Evolutionary conservation across 2,329 filamentous ascomycete genomes (phyloP).

Genomic region (Alternaria brassicicola): DNA sequence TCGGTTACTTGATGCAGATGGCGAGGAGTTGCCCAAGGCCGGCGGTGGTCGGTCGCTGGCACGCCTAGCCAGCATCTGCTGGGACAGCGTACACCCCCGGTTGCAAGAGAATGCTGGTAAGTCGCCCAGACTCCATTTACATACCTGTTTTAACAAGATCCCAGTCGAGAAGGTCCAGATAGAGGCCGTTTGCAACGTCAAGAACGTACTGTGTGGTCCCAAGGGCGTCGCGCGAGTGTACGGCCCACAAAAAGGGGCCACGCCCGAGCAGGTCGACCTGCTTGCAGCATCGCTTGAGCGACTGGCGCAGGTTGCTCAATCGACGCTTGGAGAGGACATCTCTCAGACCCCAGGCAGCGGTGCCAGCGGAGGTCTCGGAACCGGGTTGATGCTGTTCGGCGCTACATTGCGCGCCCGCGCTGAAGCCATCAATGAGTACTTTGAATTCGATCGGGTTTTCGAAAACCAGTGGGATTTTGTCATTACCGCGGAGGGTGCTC

Average conservation of each 20-base stretch:
- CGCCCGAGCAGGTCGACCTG: constrained; percentile 50
- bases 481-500: constrained; percentile 60
- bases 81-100: constrained; percentile 49
- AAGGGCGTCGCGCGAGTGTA: constrained; percentile 59
- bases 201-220: constrained; percentile 59
- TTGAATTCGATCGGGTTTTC: constrained; percentile 56
- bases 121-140: neutral
- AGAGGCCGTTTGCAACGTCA: constrained; percentile 60
- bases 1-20: constrained; percentile 50
- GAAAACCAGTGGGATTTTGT: constrained; percentile 56
- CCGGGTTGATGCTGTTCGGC: constrained; percentile 58
- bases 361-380: constrained; percentile 60
- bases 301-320: constrained; percentile 48
- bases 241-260: constrained; percentile 60
- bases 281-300: constrained; percentile 54
- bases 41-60: constrained; percentile 52
- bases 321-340: constrained; percentile 47
- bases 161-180: constrained; percentile 46
- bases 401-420: constrained; percentile 55
- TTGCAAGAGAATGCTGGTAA: constrained; percentile 36
- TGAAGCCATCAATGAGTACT: constrained; percentile 59
- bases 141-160: constrained; percentile 4
- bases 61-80: constrained; percentile 49
- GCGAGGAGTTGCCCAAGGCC: constrained; percentile 47
- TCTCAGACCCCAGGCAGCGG: constrained; percentile 55